Percentiles rank a stretch among this genome's conserved stretches.
These are phyloP conservation scores for Sporisorium scitamineum DNA, from an alignment of 1,284 basidiomycete species.

Conservation along the genomic window DNA sequence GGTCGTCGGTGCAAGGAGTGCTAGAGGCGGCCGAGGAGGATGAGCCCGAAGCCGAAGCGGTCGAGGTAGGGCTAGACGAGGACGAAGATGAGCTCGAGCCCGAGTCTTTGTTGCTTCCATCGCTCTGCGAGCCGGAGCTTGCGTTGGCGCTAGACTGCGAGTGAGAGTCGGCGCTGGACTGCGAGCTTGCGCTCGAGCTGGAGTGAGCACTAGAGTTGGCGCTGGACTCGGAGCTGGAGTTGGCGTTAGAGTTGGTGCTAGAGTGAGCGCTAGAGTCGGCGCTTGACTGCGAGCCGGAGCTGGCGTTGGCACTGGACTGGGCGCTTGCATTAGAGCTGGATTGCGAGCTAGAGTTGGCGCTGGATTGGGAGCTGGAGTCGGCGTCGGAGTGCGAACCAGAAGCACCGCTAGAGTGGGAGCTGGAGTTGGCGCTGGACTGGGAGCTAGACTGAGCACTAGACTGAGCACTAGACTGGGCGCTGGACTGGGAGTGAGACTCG, in stretches of 20 bases:
- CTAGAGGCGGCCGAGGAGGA: conserved; percentile 16
- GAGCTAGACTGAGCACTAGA: conserved; percentile 13
- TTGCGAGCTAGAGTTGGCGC: conserved; percentile 9
- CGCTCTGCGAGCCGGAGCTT: conserved; percentile 10
- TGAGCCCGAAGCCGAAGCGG: conserved; percentile 20
- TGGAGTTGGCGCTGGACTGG: conserved; percentile 11
- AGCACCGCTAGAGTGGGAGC: conserved; percentile 11
- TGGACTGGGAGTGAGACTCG: conserved; percentile 13
- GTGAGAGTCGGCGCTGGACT: conserved; percentile 18
- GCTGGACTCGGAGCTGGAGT: conserved; percentile 6
- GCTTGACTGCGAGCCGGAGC: conserved; percentile 15
- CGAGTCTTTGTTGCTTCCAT: conserved; percentile 2
- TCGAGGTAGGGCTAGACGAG: conserved; percentile 27
- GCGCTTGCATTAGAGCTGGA: conserved; percentile 14
- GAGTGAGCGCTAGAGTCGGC: conserved; percentile 10
- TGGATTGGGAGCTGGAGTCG: conserved; percentile 9
- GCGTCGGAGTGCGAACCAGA: conserved; percentile 10
- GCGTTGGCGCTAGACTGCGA: conserved; percentile 5
- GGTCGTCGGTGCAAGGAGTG: conserved; percentile 24
- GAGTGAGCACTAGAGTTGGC: conserved; percentile 9
- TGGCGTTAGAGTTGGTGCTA: conserved; percentile 4
- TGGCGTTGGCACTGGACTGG: conserved; percentile 5
- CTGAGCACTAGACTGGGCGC: conserved; percentile 8
- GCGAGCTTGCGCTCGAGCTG: conserved; percentile 5
- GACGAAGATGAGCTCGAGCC: conserved; percentile 5